A percentile compares a stretch with the other conserved stretches of the same genome.
Evolutionary conservation across 108 stramenopile genomes (phyloP).

Genomic region (Asterionellopsis glacialis): DNA sequence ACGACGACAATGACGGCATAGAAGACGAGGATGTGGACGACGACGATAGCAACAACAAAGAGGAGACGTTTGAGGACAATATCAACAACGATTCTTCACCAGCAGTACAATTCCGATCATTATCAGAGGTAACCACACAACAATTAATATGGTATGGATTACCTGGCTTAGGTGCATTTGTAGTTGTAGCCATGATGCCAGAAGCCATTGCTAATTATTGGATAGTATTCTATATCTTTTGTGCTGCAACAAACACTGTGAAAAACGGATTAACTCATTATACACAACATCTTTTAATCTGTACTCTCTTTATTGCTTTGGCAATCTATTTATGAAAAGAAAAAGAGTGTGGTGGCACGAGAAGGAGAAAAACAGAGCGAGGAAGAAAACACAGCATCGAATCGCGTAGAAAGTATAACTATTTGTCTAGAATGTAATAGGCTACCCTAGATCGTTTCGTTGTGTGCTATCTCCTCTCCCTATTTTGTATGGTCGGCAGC

Average conservation of each 20-base stretch:
- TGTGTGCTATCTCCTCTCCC: too few species aligned
- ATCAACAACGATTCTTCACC: constrained; percentile 4
- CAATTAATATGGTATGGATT: constrained; percentile 39
- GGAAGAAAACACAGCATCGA: too few species aligned
- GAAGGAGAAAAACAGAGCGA: too few species aligned
- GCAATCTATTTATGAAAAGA: constrained; percentile 44
- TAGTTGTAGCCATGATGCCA: constrained; percentile 48
- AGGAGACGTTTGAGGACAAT: background rate
- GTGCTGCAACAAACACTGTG: constrained; percentile 32
- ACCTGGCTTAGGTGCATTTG: constrained; percentile 47
- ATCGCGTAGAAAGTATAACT: too few species aligned
- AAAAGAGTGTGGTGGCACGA: too few species aligned
- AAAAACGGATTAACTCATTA: constrained; percentile 59
- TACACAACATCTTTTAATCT: constrained; percentile 60
- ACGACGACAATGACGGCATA: constrained; percentile 14
- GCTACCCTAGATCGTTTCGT: too few species aligned
- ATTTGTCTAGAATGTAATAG: too few species aligned
- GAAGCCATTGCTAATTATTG: constrained; percentile 48
- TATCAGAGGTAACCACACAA: constrained; percentile 12
- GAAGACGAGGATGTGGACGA: constrained; percentile 3
- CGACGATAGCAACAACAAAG: background rate
- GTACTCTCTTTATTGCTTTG: constrained; percentile 47
- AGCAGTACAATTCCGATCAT: constrained; percentile 13
- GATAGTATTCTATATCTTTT: constrained; percentile 38
- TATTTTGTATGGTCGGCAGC: too few species aligned